Evolutionary conservation across 768 basidiomycete genomes (phyloP), one percentile per base, ranked within the genome.

Genomic region (Termitomyces sp.): DNA sequence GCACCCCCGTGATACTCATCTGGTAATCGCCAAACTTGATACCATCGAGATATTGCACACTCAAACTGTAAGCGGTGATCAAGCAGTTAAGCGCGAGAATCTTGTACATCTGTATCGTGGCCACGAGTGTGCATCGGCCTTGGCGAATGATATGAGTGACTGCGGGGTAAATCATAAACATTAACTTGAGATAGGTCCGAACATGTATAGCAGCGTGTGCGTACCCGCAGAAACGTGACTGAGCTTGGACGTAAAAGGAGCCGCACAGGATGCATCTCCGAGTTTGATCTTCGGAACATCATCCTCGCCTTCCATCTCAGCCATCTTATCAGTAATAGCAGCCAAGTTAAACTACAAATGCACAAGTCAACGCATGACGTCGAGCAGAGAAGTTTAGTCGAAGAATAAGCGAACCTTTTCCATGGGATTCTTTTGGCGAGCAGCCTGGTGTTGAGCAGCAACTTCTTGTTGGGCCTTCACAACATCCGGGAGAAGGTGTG

Each of bases 1-100:
- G 77, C 80, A 93, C 88, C 21, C 97, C 97, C 1, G 91, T 97
- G 58, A 99, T 86, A 1, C 96, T 98, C 35, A 97, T 89, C 67
- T 99, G 96, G 69, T 99, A 99, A 69, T 99, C 97, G 14, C 97
- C 97, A 71, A 95, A 98, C 72, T 98, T 98, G 80, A 99, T 98
- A 19, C 97, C 97, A 61, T 98, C 96, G 2, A 99, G 78, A 67
- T 99, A 98, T 70, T 96, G 95, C 31, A 98, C 97, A 63, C 91
- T 94, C 59, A 98, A 77, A 68, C 92, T 95, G 75, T 96, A 98
- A n/a, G 97, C 97, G 3, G 95, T 96, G 71, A 98, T 99, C 42
- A 99, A 77, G 67, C 97, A 98, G 68, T 98, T 99, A 55, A 99
- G 75, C 1, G 96, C 97, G 38, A 99, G 78, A 63, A 99, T 99